Evolutionary conservation across 345 rosid genomes (phyloP), one percentile per base, ranked within the genome.

Genomic region (Salix udensis): DNA sequence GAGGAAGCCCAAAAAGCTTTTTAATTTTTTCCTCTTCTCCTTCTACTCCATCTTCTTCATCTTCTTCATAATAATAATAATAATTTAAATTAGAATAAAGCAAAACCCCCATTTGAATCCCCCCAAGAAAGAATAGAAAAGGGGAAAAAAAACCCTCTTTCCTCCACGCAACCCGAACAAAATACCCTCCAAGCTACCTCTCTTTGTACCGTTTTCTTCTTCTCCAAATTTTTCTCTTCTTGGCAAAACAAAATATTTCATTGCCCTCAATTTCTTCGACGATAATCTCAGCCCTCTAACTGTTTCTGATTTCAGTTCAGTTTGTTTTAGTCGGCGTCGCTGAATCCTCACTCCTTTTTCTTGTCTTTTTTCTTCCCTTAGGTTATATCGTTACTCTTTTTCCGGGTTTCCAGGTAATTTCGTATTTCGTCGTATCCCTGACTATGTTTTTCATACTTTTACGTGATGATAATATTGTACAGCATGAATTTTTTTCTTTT

Each of bases 341-440:
- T 18, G 10, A 53, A 76, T 55, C 24, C 30, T 28, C 8, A 15
- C 9, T 2, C 21, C 14, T 30, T 50, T 16, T 34, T 58, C 42
- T 60, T 23, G 50, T 60, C 7, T 37, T 58, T 16, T 74, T 74
- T 74, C 40, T 61, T 19, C 50, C 34, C 65, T 9, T 67, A 16
- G 36, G 36, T 19, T 19, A 30, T 23, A 34, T 60, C 46, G 10
- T 61, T 76, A 48, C 61, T 60, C 48, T 58, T 15, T 31, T 24
- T 37, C 48, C 69, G 70, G 48, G 66, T 53, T 68, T 58, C 48
- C 74, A 77, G 74, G 79, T 77, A 77, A 70, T 67, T 75, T 67
- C 73, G 40, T 70, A 50, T 52, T 1, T 44, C 36, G 23, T 40
- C 48, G 19, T 21, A 28, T 6, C 46, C 61, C 46, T 15, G 62